A percentile compares a stretch with the other conserved stretches of the same genome.
Evolutionary conservation across 148 eudicot species (phyloP).

Genomic region (Pharnaceum exiguum): DNA sequence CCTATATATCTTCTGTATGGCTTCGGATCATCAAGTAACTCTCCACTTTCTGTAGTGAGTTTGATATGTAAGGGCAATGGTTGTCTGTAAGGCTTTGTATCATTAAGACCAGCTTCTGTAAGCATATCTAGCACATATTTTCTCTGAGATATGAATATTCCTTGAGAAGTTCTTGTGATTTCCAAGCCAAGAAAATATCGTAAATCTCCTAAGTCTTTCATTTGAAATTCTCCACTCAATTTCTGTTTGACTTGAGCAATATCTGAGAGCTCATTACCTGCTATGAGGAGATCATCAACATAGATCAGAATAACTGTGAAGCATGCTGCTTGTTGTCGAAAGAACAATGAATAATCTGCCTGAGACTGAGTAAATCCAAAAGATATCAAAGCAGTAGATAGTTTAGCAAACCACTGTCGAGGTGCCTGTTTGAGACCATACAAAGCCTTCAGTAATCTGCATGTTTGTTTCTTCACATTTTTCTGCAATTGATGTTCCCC

Average conservation of each 20-base stretch:
- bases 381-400: not conserved
- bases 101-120: not conserved
- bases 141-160: not conserved
- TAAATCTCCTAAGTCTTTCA: not conserved
- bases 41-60: not conserved
- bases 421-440: not conserved
- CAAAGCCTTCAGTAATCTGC: not conserved
- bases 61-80: not conserved
- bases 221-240: not conserved
- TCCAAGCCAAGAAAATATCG: not conserved
- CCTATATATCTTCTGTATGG: not conserved
- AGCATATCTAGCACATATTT: not conserved
- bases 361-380: not conserved
- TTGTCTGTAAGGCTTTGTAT: not conserved
- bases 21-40: not conserved
- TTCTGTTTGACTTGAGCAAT: not conserved
- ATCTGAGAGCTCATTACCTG: not conserved
- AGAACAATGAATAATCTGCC: not conserved
- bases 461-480: not conserved
- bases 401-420: not conserved
- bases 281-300: not conserved
- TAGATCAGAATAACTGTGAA: not conserved
- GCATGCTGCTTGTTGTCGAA: too few relatives aligned
- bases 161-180: not conserved
- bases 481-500: too few relatives aligned